Conservation (phyloP, 176 grass and related monocot genomes). For the Avena eriantha region DNA sequence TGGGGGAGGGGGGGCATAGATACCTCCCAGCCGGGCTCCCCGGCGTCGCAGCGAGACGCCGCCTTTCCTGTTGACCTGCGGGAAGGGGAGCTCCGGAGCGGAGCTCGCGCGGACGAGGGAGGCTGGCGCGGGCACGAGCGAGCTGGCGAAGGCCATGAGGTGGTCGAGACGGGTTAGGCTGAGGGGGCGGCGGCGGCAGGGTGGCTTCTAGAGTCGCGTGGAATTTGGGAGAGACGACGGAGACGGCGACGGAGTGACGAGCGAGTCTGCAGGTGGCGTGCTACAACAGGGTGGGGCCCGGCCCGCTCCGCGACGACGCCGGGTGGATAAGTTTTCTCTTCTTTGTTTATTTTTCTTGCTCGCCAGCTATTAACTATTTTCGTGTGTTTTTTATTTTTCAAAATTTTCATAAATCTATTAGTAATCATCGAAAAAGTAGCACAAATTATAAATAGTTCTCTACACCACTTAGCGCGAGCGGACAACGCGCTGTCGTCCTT, state of each 20-base stretch:
- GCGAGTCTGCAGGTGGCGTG: slow-evolving; percentile 18
- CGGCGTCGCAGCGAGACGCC: slow-evolving; percentile 32
- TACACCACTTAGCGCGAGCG: too few species aligned
- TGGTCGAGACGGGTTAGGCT: neutral
- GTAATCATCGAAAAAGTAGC: too few species aligned
- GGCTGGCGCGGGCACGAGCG: slow-evolving; percentile 33
- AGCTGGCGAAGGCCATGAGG: slow-evolving; percentile 52
- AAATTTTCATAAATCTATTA: too few species aligned
- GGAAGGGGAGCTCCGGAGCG: slow-evolving; percentile 40
- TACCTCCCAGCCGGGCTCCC: slow-evolving; percentile 48
- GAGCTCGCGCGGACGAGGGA: slow-evolving; percentile 35
- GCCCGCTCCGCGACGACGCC: slow-evolving; percentile 25
- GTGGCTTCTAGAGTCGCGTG: slow-evolving; percentile 38
- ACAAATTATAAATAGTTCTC: too few species aligned
- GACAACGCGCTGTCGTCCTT: too few species aligned
- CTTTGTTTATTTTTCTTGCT: neutral
- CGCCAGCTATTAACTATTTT: neutral
- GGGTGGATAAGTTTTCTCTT: slow-evolving; percentile 44
- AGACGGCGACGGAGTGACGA: slow-evolving; percentile 35
- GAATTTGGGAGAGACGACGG: slow-evolving; percentile 13
- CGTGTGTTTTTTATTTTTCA: too few species aligned
- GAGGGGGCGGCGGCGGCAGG: neutral
- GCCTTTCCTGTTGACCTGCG: slow-evolving; percentile 38
- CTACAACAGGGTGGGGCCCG: neutral
- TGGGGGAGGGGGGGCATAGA: neutral